These are phyloP conservation scores for Heimioporus sp. DNA, from an alignment of 768 basidiomycete species.

Conservation along the genomic window DNA sequence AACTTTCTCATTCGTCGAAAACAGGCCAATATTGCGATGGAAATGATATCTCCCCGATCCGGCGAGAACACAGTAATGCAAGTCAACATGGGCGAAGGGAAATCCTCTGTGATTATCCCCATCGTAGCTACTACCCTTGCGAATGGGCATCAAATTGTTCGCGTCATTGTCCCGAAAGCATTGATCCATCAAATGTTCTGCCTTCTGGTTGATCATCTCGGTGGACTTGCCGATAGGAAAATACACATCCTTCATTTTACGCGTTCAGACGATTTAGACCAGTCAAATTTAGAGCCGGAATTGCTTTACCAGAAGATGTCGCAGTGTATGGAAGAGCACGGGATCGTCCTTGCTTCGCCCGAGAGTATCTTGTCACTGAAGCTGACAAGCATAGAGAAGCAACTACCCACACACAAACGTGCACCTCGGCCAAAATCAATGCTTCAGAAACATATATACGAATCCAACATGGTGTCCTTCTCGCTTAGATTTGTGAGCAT, in stretches of 20 bases:
- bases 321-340: slow-evolving; percentile 23
- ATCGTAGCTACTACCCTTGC: slow-evolving; percentile 31
- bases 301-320: slow-evolving; percentile 27
- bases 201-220: slow-evolving; percentile 27
- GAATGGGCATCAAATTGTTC: slow-evolving; percentile 18
- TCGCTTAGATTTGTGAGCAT: no score
- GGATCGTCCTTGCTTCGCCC: not conserved
- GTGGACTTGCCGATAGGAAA: slow-evolving; percentile 40
- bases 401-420: slow-evolving; percentile 35
- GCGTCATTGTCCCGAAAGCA: slow-evolving; percentile 15
- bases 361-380: not conserved
- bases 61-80: not conserved
- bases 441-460: not conserved
- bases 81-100: not conserved
- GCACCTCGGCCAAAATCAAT: slow-evolving; percentile 15
- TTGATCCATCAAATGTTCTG: not conserved
- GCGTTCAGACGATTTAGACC: no score
- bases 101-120: slow-evolving; percentile 11
- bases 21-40: not conserved
- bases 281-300: no score
- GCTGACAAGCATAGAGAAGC: not conserved
- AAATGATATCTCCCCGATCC: not conserved
- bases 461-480: no score
- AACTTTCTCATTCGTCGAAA: slow-evolving; percentile 36
- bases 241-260: no score